Evolutionary conservation across 495 filamentous ascomycete species (phyloP), one percentile per base, ranked within the genome.

Genomic region (Talaromyces proteolyticus): DNA sequence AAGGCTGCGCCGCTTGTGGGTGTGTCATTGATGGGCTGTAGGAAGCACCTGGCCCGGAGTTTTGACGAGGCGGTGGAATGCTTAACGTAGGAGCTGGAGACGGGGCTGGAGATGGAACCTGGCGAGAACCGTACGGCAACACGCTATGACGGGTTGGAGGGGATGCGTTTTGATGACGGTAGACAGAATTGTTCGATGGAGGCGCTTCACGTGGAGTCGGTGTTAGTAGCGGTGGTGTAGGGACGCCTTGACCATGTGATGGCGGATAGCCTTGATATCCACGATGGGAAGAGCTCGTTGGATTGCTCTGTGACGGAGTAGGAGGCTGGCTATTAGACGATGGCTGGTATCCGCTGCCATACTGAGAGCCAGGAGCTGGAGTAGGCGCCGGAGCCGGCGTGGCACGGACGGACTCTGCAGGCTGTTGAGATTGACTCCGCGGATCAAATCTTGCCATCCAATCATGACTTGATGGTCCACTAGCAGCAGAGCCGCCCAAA

Each of bases 401-500:
- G 16, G 61, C 19, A 14, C 63, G 68, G 29, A 49, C 52, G 34
- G 38, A 38, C 17, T 42, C 47, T 64, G 17, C 47, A 29, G 34
- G 55, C 45, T 52, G 51, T 25, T 49, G 47, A 16, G 50, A 36
- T 40, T 44, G 71, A 16, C 61, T 64, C 22, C 71, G 53, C 17
- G 71, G 71, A 47, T 75, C 71, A 49, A 73, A 73, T 18, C 68
- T 63, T 39, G 68, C 69, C 60, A 75, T 68, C 71, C 71, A 75
- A 49, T 75, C 71, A 48, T 67, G 69, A 42, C 59, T 71, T 17
- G 64, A 58, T 16, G 65, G 53, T 5, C 61, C 43, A 17, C 36
- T 39, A 40, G 44, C 22, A 18, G 55, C 60, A 16, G 67, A 52
- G 29, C 60, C 50, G 6, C 57, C 55, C 6, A 58, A 50, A 25